Evolutionary conservation across 495 filamentous ascomycete genomes (phyloP).

Genomic region (Neurospora terricola): DNA sequence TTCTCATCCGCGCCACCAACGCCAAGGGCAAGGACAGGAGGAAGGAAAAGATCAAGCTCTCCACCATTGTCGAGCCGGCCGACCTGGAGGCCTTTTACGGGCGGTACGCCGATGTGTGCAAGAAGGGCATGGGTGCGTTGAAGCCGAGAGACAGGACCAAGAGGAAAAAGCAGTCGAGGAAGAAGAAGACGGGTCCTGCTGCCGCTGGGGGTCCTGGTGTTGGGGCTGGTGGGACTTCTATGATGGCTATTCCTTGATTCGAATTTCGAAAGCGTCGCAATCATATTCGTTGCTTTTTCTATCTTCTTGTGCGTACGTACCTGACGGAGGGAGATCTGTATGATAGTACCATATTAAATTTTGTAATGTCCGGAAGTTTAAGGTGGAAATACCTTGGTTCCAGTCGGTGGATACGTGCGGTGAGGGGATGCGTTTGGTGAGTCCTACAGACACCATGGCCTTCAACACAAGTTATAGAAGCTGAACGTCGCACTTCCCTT

Average conservation of each 20-base stretch:
- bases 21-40: slow-evolving; percentile 47
- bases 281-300: background rate
- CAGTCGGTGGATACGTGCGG: background rate
- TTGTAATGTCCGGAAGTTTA: background rate
- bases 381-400: background rate
- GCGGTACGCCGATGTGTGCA: slow-evolving; percentile 87
- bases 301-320: background rate
- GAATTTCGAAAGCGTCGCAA: background rate
- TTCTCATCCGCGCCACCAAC: slow-evolving; percentile 80
- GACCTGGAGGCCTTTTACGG: slow-evolving; percentile 72
- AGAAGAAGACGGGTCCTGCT: slow-evolving; percentile 46
- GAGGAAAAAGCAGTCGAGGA: slow-evolving; percentile 70
- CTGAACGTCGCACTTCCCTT: no score
- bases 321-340: background rate
- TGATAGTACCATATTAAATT: background rate
- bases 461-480: background rate
- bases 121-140: slow-evolving; percentile 68
- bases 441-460: background rate
- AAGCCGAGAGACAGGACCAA: slow-evolving; percentile 89
- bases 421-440: background rate
- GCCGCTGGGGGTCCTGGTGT: slow-evolving; percentile 2
- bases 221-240: background rate
- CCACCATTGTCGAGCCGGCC: slow-evolving; percentile 68
- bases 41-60: slow-evolving; percentile 64
- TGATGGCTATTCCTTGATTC: background rate